These are phyloP conservation scores for Leccinum subgranulosum DNA, from an alignment of 768 basidiomycete genomes.

Conservation along the genomic window DNA sequence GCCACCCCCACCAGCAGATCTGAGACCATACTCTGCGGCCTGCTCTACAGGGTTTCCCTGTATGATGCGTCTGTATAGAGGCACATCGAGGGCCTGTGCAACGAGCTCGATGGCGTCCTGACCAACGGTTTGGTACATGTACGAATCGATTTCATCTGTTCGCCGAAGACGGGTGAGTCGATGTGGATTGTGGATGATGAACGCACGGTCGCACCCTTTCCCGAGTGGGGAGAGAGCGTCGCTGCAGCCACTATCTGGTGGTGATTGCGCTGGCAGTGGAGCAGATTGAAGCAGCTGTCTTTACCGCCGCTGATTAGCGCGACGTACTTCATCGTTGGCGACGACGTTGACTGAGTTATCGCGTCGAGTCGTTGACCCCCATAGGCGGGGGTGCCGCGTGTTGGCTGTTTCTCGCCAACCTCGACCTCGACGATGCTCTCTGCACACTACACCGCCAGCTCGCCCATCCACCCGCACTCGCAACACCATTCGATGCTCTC, in stretches of 20 bases:
- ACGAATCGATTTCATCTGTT: conserved; percentile 96
- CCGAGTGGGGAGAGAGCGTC: conserved; percentile 77
- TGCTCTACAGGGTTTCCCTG: conserved; percentile 77
- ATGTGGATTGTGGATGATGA: background rate
- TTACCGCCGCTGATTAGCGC: conserved; percentile 96
- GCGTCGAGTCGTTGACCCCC: conserved; percentile 14
- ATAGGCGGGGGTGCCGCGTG: conserved; percentile 10
- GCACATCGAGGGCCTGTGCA: conserved; percentile 80
- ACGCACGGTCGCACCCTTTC: conserved; percentile 72
- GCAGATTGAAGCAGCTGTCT: conserved; percentile 93
- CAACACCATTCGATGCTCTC: conserved; percentile 29
- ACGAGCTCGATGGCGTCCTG: conserved; percentile 89
- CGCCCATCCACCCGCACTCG: conserved; percentile 18
- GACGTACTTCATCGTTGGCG: conserved; percentile 75
- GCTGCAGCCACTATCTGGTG: conserved; percentile 88
- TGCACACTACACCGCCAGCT: conserved; percentile 19
- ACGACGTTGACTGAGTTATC: conserved; percentile 7
- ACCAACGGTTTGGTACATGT: conserved; percentile 98
- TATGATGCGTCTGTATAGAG: conserved; percentile 81
- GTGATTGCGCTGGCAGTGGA: conserved; percentile 83
- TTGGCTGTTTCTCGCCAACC: background rate
- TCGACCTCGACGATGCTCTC: conserved; percentile 69
- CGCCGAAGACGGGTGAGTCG: conserved; percentile 5
- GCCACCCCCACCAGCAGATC: conserved; percentile 47
- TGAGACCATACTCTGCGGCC: conserved; percentile 81